Conservation (phyloP, 225 moss, liverwort and hornwort genomes). For the Rhytidiadelphus loreus region DNA sequence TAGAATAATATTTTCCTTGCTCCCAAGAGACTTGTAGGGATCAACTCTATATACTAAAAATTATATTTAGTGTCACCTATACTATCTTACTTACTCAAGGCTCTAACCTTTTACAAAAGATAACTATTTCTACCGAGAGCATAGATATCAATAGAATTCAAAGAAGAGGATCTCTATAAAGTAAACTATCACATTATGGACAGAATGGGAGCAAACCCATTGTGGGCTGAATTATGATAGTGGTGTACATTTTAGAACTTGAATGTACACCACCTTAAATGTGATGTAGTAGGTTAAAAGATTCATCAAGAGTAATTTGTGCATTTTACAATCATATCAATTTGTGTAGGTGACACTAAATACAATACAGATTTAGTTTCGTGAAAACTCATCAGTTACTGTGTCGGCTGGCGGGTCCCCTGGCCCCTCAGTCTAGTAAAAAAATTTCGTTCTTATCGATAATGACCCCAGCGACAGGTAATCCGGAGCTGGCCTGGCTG, state of each 20-base stretch:
- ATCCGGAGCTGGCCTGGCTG: too few relatives aligned
- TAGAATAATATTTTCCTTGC: rapidly evolving
- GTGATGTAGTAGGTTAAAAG: neutral
- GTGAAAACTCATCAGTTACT: neutral
- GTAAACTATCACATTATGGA: too few relatives aligned
- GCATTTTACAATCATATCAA: too few relatives aligned
- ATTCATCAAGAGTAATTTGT: neutral
- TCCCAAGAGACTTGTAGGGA: rapidly evolving
- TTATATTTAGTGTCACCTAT: rapidly evolving
- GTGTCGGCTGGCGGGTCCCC: neutral
- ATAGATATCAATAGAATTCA: neutral
- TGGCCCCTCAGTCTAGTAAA: neutral
- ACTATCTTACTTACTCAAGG: neutral
- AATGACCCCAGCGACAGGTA: too few relatives aligned
- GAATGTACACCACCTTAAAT: too few relatives aligned
- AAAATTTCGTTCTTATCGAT: too few relatives aligned
- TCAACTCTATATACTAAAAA: too few relatives aligned
- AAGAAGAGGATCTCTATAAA: neutral
- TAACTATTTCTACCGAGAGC: neutral
- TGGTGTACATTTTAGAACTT: too few relatives aligned
- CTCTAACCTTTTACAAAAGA: neutral
- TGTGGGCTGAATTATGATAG: too few relatives aligned
- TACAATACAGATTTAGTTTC: neutral
- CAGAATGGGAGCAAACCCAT: too few relatives aligned
- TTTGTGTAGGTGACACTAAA: too few relatives aligned